phyloP scores from a whole-genome alignment of 139 green algal genomes.

The Yamagishiella unicocca region DNA sequence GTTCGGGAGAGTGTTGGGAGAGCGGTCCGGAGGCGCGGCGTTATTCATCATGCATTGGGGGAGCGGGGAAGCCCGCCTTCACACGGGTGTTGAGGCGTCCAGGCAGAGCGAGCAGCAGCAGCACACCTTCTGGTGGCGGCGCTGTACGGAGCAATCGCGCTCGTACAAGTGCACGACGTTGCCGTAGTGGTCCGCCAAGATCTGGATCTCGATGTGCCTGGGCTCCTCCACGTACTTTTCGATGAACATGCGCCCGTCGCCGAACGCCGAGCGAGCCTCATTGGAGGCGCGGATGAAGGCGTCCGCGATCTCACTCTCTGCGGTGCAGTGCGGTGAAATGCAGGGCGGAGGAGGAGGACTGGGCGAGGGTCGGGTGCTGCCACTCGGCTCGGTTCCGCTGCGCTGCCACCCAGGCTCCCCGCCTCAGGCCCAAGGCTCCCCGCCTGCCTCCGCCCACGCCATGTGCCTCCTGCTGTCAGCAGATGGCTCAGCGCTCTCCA shows the following conservation, averaged over 20 bases:
- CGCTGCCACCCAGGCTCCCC: no score
- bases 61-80: no score
- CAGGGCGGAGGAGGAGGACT: no score
- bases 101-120: neutral
- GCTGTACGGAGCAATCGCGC: slow-evolving; percentile 97
- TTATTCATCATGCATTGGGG: no score
- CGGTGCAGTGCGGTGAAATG: no score
- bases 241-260: slow-evolving; percentile 96
- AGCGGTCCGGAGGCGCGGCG: neutral
- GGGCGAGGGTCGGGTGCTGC: no score
- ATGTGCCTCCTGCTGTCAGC: no score
- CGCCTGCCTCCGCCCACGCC: no score
- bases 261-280: slow-evolving; percentile 92
- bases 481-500: no score
- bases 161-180: slow-evolving; percentile 97
- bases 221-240: slow-evolving; percentile 96
- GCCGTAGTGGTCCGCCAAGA: slow-evolving; percentile 94
- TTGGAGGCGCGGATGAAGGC: slow-evolving; percentile 83
- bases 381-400: no score
- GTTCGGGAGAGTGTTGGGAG: neutral
- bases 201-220: slow-evolving; percentile 88
- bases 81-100: neutral
- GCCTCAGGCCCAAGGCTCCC: no score
- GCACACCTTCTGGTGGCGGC: slow-evolving; percentile 96
- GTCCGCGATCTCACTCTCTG: slow-evolving; percentile 85